Evolutionary conservation across 352 stramenopile genomes (phyloP).

Genomic region (Pythium rhizo-oryzae): DNA sequence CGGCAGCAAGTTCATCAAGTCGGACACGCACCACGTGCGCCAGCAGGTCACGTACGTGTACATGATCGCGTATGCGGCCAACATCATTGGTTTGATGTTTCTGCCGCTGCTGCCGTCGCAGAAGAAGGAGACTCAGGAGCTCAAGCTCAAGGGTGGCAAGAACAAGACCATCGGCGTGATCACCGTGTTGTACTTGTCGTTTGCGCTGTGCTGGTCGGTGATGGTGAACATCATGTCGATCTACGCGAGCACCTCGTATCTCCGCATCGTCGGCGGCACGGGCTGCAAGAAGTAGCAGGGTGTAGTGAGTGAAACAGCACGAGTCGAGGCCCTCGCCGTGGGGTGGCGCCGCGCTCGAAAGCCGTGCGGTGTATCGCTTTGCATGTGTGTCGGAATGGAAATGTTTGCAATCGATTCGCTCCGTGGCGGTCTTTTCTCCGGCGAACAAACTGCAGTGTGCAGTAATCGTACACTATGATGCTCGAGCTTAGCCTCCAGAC

Average conservation of each 20-base stretch:
- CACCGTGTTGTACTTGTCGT: conserved; percentile 26
- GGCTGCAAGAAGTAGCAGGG: conserved; percentile 25
- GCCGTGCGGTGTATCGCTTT: too few species aligned
- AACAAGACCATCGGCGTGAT: conserved; percentile 23
- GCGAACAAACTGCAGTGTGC: too few species aligned
- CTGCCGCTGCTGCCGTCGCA: conserved; percentile 30
- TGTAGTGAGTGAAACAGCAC: too few species aligned
- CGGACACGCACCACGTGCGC: conserved; percentile 26
- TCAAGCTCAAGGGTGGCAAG: conserved; percentile 25
- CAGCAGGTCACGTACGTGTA: conserved; percentile 25
- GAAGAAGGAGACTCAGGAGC: conserved; percentile 23
- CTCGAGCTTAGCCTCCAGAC: too few species aligned
- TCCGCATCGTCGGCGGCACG: conserved; percentile 29
- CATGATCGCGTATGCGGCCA: conserved; percentile 24
- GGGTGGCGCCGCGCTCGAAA: too few species aligned
- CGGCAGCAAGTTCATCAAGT: conserved; percentile 22
- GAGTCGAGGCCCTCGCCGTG: too few species aligned
- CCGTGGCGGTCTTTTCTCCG: too few species aligned
- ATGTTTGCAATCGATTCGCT: too few species aligned
- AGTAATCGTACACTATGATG: too few species aligned
- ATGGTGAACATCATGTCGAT: conserved; percentile 37
- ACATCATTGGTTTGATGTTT: conserved; percentile 26
- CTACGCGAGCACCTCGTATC: conserved; percentile 31
- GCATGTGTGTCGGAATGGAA: too few species aligned
- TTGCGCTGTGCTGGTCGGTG: conserved; percentile 27